A percentile compares a stretch with the other conserved stretches of the same genome.
Evolutionary conservation across 2,329 filamentous ascomycete genomes (phyloP).

Genomic region (Neofusicoccum cordaticola): DNA sequence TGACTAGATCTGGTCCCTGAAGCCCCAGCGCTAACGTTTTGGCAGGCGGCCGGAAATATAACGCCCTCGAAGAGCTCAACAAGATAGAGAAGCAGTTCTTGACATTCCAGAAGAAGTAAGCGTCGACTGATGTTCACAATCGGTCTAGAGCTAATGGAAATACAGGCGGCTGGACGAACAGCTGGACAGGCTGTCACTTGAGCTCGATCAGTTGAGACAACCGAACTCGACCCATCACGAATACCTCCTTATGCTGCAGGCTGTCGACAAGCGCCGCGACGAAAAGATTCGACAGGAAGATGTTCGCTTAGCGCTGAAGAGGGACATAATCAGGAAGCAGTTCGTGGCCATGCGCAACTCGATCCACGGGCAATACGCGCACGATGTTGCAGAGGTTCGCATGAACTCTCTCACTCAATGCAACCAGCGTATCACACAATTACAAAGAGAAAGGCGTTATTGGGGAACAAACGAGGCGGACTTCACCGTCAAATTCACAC

Average conservation of each 20-base stretch:
- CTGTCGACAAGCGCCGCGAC: constrained; percentile 76
- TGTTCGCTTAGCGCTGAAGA: constrained; percentile 69
- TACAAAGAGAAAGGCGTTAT: constrained; percentile 83
- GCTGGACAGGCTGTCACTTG: constrained; percentile 72
- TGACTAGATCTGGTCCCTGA: constrained; percentile 11
- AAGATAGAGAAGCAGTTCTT: constrained; percentile 87
- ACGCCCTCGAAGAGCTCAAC: constrained; percentile 74
- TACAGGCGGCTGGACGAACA: constrained; percentile 82
- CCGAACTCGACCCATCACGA: constrained; percentile 75
- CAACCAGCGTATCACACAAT: constrained; percentile 87
- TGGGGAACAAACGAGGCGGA: constrained; percentile 75
- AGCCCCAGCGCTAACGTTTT: not conserved
- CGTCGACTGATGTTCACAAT: constrained; percentile 11
- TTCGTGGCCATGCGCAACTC: constrained; percentile 16
- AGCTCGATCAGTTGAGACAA: constrained; percentile 59
- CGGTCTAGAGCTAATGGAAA: not conserved
- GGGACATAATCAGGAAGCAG: constrained; percentile 57
- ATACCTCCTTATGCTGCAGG: constrained; percentile 84
- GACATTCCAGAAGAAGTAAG: constrained; percentile 74
- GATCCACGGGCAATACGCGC: constrained; percentile 11
- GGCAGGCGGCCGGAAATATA: constrained; percentile 67
- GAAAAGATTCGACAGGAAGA: constrained; percentile 76
- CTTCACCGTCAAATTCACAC: constrained; percentile 77
- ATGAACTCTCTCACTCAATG: constrained; percentile 77
- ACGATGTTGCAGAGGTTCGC: constrained; percentile 68